Evolutionary conservation across 495 filamentous ascomycete species (phyloP), one percentile per base, ranked within the genome.

Genomic region (Talaromyces adpressus): DNA sequence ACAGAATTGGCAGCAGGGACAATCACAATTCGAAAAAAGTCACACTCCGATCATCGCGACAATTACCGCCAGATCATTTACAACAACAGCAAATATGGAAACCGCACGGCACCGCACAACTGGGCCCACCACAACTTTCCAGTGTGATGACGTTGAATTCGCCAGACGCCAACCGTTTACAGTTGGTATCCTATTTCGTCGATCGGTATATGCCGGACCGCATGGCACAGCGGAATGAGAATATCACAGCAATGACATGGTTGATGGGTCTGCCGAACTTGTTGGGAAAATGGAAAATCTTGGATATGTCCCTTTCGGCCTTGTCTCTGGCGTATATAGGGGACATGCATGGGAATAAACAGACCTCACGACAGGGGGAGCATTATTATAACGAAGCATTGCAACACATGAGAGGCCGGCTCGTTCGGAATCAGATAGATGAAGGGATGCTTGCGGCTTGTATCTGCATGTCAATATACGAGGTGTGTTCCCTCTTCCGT

Each of bases 381-480:
- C 60, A 41, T 2, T 52, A 11, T 36, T 62, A 62, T 34, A 36
- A 29, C n/a, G 11, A 49, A 16, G 25, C 60, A 30, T 52, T 62
- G 45, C 39, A 47, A 36, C 60, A 22, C 2, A 62, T 62, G 60
- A 51, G 60, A 52, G 60, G 14, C 7, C 22, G 47, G 16, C 29
- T 62, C 18, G 16, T 12, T 51, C 60, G 45, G 25, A 62, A 62
- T 51, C 45, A 32, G 41, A 52, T 62, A 20, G 60, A 62, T 36
- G 60, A 62, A 12, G 60, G 60, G 2, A 49, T 62, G 23, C 60
- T 62, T 22, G 60, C 60, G 11, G 25, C 60, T 23, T 62, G 60
- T 41, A 53, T 62, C 20, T 51, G 60, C 25, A 30, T 62, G 60
- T 62, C 60, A 29, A 62, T 62, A 5, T 62, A 62, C 27, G 60